Conservation (phyloP, 352 stramenopile genomes). For the Phytophthora aleatoria region DNA sequence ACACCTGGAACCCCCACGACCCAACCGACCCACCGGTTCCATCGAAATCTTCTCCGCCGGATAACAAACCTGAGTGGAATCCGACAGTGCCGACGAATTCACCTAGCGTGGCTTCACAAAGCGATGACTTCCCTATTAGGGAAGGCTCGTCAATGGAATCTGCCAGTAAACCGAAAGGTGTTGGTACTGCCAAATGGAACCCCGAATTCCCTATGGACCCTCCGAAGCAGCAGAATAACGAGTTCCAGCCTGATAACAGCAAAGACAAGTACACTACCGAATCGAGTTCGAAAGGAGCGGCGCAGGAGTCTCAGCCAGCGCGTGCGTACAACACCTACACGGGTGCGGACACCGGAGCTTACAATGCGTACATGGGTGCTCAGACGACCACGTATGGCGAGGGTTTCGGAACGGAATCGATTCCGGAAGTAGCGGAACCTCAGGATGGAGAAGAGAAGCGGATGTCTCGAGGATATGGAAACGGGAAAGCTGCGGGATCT, state of each 20-base stretch:
- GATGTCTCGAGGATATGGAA: background rate
- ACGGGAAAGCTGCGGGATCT: background rate
- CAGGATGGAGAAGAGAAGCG: background rate
- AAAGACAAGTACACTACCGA: background rate
- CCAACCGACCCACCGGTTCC: slow-evolving; percentile 9
- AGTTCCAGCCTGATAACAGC: background rate
- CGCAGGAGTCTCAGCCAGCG: background rate
- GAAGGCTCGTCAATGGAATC: background rate
- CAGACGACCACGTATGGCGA: slow-evolving; percentile 8
- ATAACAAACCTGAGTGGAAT: background rate
- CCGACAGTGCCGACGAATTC: background rate
- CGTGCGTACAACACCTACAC: slow-evolving; percentile 11
- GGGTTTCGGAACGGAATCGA: background rate
- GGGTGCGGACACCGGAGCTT: background rate
- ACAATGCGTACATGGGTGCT: slow-evolving; percentile 8
- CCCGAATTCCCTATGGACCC: background rate
- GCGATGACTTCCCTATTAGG: no score
- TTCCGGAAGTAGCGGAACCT: background rate
- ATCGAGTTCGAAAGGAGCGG: background rate
- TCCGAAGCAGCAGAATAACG: background rate
- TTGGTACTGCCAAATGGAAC: background rate
- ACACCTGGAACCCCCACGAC: slow-evolving; percentile 8
- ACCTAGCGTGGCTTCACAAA: background rate
- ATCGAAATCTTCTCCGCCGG: background rate
- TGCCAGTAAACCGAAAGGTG: background rate